phyloP scores from a whole-genome alignment of 2,329 filamentous ascomycete genomes.

The Aureobasidium sp. region DNA sequence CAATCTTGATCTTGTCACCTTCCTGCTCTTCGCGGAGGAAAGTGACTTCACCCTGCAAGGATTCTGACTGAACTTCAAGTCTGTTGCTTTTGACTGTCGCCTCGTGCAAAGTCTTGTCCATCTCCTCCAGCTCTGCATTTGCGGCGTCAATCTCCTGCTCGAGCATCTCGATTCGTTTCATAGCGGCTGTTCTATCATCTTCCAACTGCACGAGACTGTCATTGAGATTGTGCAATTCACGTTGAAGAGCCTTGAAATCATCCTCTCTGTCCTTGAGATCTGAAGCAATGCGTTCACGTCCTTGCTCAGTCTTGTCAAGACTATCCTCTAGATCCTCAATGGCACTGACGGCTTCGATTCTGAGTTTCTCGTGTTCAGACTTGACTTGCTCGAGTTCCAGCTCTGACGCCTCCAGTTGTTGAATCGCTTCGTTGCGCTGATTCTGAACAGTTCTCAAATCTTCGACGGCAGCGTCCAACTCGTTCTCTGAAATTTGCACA shows the following conservation, averaged over 20 bases:
- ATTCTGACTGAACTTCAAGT: slow-evolving; percentile 85
- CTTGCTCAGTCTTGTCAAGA: slow-evolving; percentile 58
- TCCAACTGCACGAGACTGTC: slow-evolving; percentile 81
- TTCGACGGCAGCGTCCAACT: slow-evolving; percentile 70
- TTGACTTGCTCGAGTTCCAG: slow-evolving; percentile 50
- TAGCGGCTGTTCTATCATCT: slow-evolving; percentile 76
- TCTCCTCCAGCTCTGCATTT: slow-evolving; percentile 76
- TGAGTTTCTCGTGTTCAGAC: slow-evolving; percentile 44
- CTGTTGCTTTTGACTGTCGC: slow-evolving; percentile 81
- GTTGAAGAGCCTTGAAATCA: slow-evolving; percentile 84
- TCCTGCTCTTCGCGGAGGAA: slow-evolving; percentile 97
- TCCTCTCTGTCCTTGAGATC: slow-evolving; percentile 73
- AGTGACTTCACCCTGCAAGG: slow-evolving; percentile 82
- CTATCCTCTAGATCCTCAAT: slow-evolving; percentile 43
- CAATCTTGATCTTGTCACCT: slow-evolving; percentile 94
- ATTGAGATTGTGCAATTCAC: slow-evolving; percentile 87
- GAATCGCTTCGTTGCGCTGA: slow-evolving; percentile 79
- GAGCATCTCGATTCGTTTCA: slow-evolving; percentile 71
- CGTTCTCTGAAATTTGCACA: slow-evolving; percentile 67
- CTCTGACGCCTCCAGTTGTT: slow-evolving; percentile 61
- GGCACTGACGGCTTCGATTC: slow-evolving; percentile 53
- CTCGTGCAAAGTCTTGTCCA: slow-evolving; percentile 78
- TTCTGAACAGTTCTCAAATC: slow-evolving; percentile 72
- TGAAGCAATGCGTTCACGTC: slow-evolving; percentile 61
- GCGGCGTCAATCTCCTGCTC: slow-evolving; percentile 77